A percentile compares a stretch with the other conserved stretches of the same genome.
Evolutionary conservation across 2,329 filamentous ascomycete genomes (phyloP).

Genomic region (Trichoderma simmonsii): DNA sequence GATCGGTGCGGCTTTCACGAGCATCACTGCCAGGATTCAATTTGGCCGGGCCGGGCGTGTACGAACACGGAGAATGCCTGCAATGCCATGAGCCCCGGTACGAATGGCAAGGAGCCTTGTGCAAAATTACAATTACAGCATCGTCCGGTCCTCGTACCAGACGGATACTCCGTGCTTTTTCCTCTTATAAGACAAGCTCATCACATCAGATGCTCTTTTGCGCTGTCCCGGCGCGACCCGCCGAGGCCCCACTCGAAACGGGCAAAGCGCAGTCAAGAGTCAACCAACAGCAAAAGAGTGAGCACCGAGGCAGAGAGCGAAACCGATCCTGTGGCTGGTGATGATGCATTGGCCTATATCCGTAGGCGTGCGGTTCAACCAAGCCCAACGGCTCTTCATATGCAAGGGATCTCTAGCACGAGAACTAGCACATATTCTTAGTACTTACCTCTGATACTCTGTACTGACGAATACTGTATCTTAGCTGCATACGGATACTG

Average conservation of each 20-base stretch:
- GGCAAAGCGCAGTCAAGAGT: background rate
- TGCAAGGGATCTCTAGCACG: background rate
- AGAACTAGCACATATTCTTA: background rate
- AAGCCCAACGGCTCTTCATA: background rate
- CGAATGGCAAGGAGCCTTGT: background rate
- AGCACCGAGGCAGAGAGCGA: background rate
- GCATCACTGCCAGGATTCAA: background rate
- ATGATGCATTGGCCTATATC: background rate
- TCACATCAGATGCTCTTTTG: slow-evolving; percentile 6
- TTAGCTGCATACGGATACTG: background rate
- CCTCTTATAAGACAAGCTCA: background rate
- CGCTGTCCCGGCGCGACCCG: slow-evolving; percentile 12
- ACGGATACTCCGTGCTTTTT: background rate
- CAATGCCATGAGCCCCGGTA: background rate
- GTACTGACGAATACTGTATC: background rate
- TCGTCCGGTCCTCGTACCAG: background rate
- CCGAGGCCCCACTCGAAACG: background rate
- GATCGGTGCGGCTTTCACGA: background rate
- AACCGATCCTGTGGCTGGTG: background rate
- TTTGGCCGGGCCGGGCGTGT: background rate
- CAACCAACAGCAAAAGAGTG: slow-evolving; percentile 2
- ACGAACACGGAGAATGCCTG: background rate
- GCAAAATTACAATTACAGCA: background rate
- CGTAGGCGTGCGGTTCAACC: background rate
- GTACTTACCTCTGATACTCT: background rate